Conservation (phyloP, 116 monocot species). For the Papilionanthe hybrid region DNA sequence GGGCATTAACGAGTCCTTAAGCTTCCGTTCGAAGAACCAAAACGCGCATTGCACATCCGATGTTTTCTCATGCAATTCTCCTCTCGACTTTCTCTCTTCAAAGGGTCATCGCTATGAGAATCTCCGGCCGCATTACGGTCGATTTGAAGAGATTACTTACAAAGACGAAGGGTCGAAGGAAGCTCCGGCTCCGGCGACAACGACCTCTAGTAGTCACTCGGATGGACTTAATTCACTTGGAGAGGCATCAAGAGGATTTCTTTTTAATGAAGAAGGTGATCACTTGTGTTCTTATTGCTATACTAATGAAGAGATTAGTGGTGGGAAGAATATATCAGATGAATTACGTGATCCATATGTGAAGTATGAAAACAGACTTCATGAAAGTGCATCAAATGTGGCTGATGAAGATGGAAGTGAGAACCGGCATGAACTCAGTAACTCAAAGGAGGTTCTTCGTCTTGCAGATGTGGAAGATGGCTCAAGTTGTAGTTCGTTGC, state of each 20-base stretch:
- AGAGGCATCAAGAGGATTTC: background rate
- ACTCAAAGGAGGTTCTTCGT: conserved; percentile 15
- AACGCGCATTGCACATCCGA: conserved; percentile 55
- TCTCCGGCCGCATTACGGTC: conserved; percentile 26
- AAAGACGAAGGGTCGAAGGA: conserved; percentile 41
- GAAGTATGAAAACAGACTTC: conserved; percentile 10
- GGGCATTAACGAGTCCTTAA: conserved; percentile 34
- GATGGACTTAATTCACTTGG: too few relatives aligned
- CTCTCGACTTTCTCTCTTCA: conserved; percentile 33
- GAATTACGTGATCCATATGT: conserved; percentile 6
- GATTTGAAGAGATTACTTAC: conserved; percentile 76
- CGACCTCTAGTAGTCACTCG: too few relatives aligned
- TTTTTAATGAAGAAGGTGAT: conserved; percentile 22
- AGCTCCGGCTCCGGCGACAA: background rate
- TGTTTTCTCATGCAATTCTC: conserved; percentile 45
- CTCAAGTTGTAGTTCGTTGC: background rate
- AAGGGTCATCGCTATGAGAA: conserved; percentile 11
- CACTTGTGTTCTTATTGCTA: background rate
- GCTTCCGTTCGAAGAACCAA: conserved; percentile 4
- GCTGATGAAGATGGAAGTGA: conserved; percentile 41
- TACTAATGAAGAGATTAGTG: background rate
- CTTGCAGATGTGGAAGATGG: conserved; percentile 6
- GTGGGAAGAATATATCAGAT: conserved; percentile 8
- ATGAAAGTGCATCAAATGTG: conserved; percentile 6
- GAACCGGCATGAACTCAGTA: conserved; percentile 31